Percentiles rank a stretch among this genome's conserved stretches.
phyloP scores from a whole-genome alignment of 306 rosid species.

The Potentilla sterilis region DNA sequence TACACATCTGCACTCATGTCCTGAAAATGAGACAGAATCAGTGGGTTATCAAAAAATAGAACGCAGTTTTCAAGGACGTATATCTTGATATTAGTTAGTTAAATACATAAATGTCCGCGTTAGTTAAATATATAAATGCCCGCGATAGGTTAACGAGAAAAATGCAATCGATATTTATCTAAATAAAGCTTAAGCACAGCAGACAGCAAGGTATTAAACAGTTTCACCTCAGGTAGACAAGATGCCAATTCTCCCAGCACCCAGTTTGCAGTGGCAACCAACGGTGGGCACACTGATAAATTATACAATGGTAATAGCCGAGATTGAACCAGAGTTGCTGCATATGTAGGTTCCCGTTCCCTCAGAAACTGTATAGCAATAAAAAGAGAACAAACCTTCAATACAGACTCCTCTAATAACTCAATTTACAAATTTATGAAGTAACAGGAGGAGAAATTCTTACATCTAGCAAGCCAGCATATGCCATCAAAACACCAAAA shows the following conservation, averaged over 20 bases:
- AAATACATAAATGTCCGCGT: neutral
- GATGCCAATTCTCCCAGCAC: conserved; percentile 87
- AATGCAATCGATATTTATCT: neutral
- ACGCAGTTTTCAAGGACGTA: neutral
- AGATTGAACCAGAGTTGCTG: conserved; percentile 44
- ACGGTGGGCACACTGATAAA: conserved; percentile 43
- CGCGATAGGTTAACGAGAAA: neutral
- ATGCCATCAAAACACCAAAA: conserved; percentile 82
- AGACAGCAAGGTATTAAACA: conserved; percentile 32
- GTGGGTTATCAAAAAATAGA: conserved; percentile 14
- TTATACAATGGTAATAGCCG: conserved; percentile 73
- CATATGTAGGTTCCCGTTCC: conserved; percentile 67
- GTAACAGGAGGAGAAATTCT: conserved; percentile 39
- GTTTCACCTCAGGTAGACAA: conserved; percentile 76
- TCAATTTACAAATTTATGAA: conserved; percentile 14
- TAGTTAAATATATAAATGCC: neutral
- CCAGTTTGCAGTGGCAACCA: conserved; percentile 90
- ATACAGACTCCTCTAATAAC: conserved; percentile 19
- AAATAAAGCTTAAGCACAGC: neutral
- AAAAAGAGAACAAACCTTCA: conserved; percentile 4
- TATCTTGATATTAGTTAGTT: conserved; percentile 12
- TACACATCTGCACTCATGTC: conserved; percentile 72
- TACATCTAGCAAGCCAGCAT: conserved; percentile 81
- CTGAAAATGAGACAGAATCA: conserved; percentile 41
- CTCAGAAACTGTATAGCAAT: conserved; percentile 67